These are phyloP conservation scores for Loxodes magnus DNA, from an alignment of 73 alveolate species.

Conservation along the genomic window DNA sequence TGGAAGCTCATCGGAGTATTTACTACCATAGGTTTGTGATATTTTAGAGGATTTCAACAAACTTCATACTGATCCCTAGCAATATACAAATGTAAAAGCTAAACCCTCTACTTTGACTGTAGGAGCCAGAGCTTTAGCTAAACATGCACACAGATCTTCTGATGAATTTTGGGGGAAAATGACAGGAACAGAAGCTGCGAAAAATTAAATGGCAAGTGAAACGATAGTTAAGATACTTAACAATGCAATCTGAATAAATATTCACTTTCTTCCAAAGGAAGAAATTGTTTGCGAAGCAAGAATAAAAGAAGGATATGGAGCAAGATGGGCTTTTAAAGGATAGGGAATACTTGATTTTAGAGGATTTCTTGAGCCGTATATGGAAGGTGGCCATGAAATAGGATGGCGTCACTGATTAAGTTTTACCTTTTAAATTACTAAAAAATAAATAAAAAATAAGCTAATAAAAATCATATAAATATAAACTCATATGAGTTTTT, in stretches of 20 bases:
- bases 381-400: conserved; percentile 94
- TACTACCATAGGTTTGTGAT: conserved; percentile 12
- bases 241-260: conserved; percentile 72
- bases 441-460: background rate
- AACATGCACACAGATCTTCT: conserved; percentile 71
- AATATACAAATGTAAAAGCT: conserved; percentile 35
- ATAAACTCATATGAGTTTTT: too few relatives aligned
- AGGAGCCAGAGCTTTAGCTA: conserved; percentile 86
- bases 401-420: conserved; percentile 79
- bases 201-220: conserved; percentile 54
- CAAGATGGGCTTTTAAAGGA: conserved; percentile 65
- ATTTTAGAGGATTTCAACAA: conserved; percentile 30
- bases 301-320: conserved; percentile 80
- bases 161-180: conserved; percentile 81
- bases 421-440: background rate
- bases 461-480: background rate
- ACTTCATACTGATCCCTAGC: conserved; percentile 21
- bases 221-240: conserved; percentile 36
- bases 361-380: conserved; percentile 86
- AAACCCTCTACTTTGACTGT: conserved; percentile 62
- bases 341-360: conserved; percentile 41
- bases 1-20: conserved; percentile 25
- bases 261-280: conserved; percentile 70
- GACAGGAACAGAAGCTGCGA: conserved; percentile 67
- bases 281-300: conserved; percentile 67